Base-by-base conservation (phyloP, 208 protist genomes). In the Jaenimonas drosophilae region DNA sequence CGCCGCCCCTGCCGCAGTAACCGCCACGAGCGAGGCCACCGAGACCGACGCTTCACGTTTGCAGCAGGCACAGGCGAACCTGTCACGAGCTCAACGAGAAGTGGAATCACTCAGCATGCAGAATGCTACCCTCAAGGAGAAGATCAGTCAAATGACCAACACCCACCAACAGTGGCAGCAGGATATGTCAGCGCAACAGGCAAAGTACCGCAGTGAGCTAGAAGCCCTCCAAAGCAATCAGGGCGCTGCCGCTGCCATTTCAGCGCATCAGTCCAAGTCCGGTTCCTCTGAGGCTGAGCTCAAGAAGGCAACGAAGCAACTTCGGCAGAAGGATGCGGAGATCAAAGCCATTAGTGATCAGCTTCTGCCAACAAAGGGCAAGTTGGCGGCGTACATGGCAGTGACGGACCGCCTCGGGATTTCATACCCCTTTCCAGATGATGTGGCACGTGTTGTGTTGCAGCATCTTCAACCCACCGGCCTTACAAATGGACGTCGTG, bases 331-430 rank as follows among this genome's bases (percentile, higher is more conserved):
- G 20, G 72, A 88, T 11, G 59, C 58, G 20, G 79, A 88, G 41
- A 62, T 93, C 29, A 50, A 58, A 6, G 39, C 57, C 9, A 61
- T 93, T 1, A 57, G 69, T 19, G 50, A 65, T 17, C 69, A 93
- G 57, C 64, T 93, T 9, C 58, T 93, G 41, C 77, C 77, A 19
- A 69, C 60, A n/a, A 93, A 93, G 49, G 65, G 79, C 37, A 93
- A 84, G 70, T 54, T 93, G 1, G 67, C 57, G 3, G 80, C 90
- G 63, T 88, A 90, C 64, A 88, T 90, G 78, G 80, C 80, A 0
- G 62, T 90, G 58, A 67, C 73, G 1, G 85, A 93, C 43, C 75
- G 85, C 3, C 59, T 93, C 1, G 85, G 85, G 2, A 43, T 93
- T 20, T 59, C 59, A 17, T 93, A 93, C 54, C 85, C 85, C 14